phyloP scores from a whole-genome alignment of 2,329 filamentous ascomycete species.

The Aspergillus fumigatus region DNA sequence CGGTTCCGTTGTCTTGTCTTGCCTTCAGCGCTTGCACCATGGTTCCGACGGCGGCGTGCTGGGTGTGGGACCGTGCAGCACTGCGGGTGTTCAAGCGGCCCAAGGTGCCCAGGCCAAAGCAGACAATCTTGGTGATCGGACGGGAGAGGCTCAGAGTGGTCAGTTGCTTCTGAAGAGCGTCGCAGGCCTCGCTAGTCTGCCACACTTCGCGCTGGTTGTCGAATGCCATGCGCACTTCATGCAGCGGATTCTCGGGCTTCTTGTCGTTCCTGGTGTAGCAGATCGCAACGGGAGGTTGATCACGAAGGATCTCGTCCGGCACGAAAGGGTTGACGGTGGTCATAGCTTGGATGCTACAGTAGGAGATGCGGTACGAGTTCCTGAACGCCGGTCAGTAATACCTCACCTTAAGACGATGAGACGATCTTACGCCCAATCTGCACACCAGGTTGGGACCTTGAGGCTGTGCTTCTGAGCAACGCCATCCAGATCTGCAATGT shows the following conservation, averaged over 20 bases:
- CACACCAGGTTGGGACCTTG: constrained; percentile 12
- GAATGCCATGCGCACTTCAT: constrained; percentile 10
- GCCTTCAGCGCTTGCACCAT: constrained; percentile 12
- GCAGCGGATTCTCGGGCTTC: not conserved
- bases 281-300: constrained; percentile 15
- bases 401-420: not conserved
- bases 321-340: constrained; percentile 9
- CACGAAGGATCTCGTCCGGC: constrained; percentile 8
- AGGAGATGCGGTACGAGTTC: constrained; percentile 17
- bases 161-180: constrained; percentile 10
- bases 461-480: constrained; percentile 12
- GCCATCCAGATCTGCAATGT: constrained; percentile 14
- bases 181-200: constrained; percentile 16
- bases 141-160: not conserved
- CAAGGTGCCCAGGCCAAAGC: constrained; percentile 19
- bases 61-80: constrained; percentile 11
- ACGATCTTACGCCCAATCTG: constrained; percentile 13
- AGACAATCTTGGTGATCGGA: constrained; percentile 21
- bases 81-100: constrained; percentile 1
- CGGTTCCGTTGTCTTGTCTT: constrained; percentile 1
- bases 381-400: constrained; percentile 1
- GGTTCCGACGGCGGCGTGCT: constrained; percentile 24
- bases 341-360: constrained; percentile 17
- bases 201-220: constrained; percentile 10
- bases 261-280: constrained; percentile 9